These are phyloP conservation scores for Venturia pyrina DNA, from an alignment of 2,329 filamentous ascomycete genomes.

Conservation along the genomic window DNA sequence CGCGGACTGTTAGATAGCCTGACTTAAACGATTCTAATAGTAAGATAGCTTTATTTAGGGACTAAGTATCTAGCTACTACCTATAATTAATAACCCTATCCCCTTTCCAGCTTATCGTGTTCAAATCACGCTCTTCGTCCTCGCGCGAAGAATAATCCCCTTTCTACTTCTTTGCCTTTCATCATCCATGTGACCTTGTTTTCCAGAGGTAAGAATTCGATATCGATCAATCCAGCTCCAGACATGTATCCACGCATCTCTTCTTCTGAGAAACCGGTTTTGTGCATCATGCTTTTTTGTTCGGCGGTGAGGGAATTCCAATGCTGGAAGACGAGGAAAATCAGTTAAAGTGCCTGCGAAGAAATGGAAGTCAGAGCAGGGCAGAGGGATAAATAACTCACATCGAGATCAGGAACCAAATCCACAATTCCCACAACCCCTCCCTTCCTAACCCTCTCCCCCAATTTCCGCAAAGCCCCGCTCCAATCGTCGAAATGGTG, in stretches of 20 bases:
- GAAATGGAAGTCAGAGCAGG: too few species aligned
- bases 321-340: not conserved
- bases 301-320: constrained; percentile 1
- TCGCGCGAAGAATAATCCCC: constrained; percentile 8
- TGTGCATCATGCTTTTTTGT: constrained; percentile 7
- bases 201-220: not conserved
- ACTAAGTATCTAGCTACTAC: too few species aligned
- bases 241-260: constrained; percentile 10
- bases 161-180: constrained; percentile 3
- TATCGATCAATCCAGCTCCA: constrained; percentile 10
- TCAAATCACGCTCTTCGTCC: not conserved
- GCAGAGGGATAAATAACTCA: constrained; percentile 5
- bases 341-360: too few species aligned
- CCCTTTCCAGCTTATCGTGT: too few species aligned
- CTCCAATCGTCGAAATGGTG: constrained; percentile 8
- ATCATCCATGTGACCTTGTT: not conserved
- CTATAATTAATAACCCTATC: too few species aligned
- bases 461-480: not conserved
- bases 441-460: constrained; percentile 2
- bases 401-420: not conserved
- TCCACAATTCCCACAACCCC: constrained; percentile 11
- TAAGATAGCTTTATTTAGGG: too few species aligned
- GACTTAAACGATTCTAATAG: too few species aligned
- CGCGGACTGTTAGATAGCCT: too few species aligned
- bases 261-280: constrained; percentile 8